Evolutionary conservation across 805 yeast species (phyloP), one percentile per base, ranked within the genome.

Genomic region (Alloascoidea africana): DNA sequence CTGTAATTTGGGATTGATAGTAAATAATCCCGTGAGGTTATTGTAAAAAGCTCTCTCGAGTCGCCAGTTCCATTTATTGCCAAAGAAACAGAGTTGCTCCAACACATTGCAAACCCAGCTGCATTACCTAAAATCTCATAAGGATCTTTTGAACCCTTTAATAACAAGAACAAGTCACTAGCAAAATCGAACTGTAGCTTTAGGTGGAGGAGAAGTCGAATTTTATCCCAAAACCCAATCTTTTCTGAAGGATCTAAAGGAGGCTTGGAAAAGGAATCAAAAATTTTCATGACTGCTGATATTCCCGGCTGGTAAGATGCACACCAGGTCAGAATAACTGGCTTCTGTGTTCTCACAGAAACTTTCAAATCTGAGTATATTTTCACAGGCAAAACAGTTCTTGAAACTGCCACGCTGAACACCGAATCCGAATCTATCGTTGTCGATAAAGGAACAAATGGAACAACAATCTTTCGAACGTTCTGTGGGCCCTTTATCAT

Each of bases 141-240:
- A 0, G 97, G 97, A 48, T 79, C 77, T 38, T 75, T 65, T 0
- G 89, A 72, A 1, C 94, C 91, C 50, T 83, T 81, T 48, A 79
- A 60, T 2, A 73, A 65, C 4, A 79, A 66, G 40, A 73, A 69
- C 34, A 81, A 61, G 14, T 60, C 68, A 1, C 67, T 59, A 2
- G 56, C 56, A 65, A 81, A 69, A 13, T 57, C 50, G 39, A 85
- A 63, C 2, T 54, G 55, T 38, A 77, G 56, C 15, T 72, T 67
- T 0, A 94, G 94, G 58, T 87, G 96, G 46, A 85, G 59, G 13
- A 79, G 63, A 18, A 76, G 66, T 36, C 95, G 60, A 17, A 85
- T 56, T 52, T 86, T 89, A 55, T 87, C 97, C 97, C 97, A 87
- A 46, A 86, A 76, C 0, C 97, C 97, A 11, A 85, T 58, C 46